Percentiles rank a stretch among this genome's conserved stretches.
Evolutionary conservation across 2,329 filamentous ascomycete genomes (phyloP).

Genomic region (Cladosporium sp.): DNA sequence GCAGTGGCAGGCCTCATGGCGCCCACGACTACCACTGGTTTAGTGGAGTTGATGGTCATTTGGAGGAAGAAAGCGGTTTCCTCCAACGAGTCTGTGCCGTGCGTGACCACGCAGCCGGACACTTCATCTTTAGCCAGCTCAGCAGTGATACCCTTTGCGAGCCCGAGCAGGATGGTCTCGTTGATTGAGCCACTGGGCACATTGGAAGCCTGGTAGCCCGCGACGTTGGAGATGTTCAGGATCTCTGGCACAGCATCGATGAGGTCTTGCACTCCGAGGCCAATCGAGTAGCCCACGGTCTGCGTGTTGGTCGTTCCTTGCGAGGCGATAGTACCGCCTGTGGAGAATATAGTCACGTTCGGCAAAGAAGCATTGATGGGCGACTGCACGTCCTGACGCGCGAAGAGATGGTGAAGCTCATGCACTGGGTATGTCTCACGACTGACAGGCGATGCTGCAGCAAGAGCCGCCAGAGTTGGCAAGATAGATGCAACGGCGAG

Average conservation of each 20-base stretch:
- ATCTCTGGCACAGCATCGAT: conserved; percentile 54
- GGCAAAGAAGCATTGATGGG: conserved; percentile 45
- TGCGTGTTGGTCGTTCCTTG: conserved; percentile 46
- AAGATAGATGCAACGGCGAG: not conserved
- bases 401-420: not conserved
- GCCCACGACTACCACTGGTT: conserved; percentile 58
- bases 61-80: conserved; percentile 62
- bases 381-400: conserved; percentile 14
- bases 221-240: conserved; percentile 51
- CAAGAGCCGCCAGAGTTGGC: not conserved
- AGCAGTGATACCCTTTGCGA: conserved; percentile 47
- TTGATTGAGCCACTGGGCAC: conserved; percentile 40
- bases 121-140: conserved; percentile 44
- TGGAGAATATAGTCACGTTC: conserved; percentile 55
- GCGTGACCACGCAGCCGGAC: conserved; percentile 54
- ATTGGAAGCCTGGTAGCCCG: conserved; percentile 43
- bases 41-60: conserved; percentile 52
- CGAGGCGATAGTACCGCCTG: conserved; percentile 58
- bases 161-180: conserved; percentile 44
- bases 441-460: not conserved
- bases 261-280: conserved; percentile 48
- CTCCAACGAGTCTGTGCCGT: conserved; percentile 63
- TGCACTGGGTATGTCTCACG: not conserved
- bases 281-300: conserved; percentile 53
- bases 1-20: conserved; percentile 62